Conservation (phyloP, 345 rosid genomes). For the Pistacia integerrima region DNA sequence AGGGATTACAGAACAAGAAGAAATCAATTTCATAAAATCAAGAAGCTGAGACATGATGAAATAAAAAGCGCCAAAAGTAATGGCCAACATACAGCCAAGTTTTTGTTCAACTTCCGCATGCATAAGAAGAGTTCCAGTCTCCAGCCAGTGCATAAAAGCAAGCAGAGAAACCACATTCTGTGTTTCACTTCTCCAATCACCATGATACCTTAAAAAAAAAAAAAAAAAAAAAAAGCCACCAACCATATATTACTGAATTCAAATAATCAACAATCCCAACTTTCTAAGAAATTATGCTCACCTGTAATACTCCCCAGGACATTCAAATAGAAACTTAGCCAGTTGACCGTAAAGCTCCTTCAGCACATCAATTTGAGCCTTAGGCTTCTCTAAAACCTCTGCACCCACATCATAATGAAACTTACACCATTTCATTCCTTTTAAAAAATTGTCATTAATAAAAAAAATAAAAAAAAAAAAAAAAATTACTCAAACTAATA, state of each 20-base stretch:
- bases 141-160: conserved; percentile 91
- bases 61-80: background rate
- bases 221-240: conserved; percentile 7
- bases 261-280: background rate
- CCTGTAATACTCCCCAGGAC: conserved; percentile 89
- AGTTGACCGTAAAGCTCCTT: conserved; percentile 61
- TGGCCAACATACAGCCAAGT: conserved; percentile 72
- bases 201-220: conserved; percentile 65
- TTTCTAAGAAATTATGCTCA: conserved; percentile 7
- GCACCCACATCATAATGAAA: conserved; percentile 12
- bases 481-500: too few relatives aligned
- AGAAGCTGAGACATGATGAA: background rate
- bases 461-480: background rate
- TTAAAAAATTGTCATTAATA: background rate
- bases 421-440: background rate
- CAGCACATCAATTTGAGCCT: conserved; percentile 55
- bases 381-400: conserved; percentile 77
- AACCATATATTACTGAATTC: conserved; percentile 2
- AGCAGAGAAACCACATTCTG: conserved; percentile 84
- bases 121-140: conserved; percentile 74
- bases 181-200: conserved; percentile 95
- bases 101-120: conserved; percentile 71
- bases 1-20: background rate
- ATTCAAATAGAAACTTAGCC: conserved; percentile 52
- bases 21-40: background rate